Evolutionary conservation across 2,329 filamentous ascomycete genomes (phyloP).

Genomic region (Aspergillus ochraceoroseus): DNA sequence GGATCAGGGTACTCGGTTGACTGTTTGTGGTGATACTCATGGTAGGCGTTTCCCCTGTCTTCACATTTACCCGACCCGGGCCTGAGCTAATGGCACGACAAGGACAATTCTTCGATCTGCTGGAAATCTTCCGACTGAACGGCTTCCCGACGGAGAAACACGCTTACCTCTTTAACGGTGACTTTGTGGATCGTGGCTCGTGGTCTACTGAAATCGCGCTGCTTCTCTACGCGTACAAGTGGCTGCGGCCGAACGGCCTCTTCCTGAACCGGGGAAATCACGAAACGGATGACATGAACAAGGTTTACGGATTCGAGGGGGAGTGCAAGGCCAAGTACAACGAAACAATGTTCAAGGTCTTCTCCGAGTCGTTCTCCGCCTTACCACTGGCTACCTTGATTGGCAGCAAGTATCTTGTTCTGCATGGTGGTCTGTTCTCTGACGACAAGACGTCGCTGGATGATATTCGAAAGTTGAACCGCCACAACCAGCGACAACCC

Average conservation of each 20-base stretch:
- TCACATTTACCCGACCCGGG: neutral
- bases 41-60: constrained; percentile 49
- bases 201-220: constrained; percentile 98
- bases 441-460: constrained; percentile 86
- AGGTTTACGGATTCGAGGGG: constrained; percentile 95
- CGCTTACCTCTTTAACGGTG: constrained; percentile 95
- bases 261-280: constrained; percentile 98
- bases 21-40: constrained; percentile 95
- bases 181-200: constrained; percentile 95
- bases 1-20: constrained; percentile 70
- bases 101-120: constrained; percentile 96
- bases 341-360: constrained; percentile 91
- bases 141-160: constrained; percentile 80
- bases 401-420: constrained; percentile 81
- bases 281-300: constrained; percentile 99
- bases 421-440: constrained; percentile 93
- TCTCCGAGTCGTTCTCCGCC: constrained; percentile 96
- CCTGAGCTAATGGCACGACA: constrained; percentile 4
- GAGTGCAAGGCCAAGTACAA: constrained; percentile 99
- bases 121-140: constrained; percentile 92
- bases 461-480: constrained; percentile 87
- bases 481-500: constrained; percentile 85
- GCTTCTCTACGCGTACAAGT: constrained; percentile 93
- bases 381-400: constrained; percentile 87
- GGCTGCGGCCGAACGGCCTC: constrained; percentile 79